A percentile compares a stretch with the other conserved stretches of the same genome.
Conservation (phyloP, 1,139 yeast species). For the Yamadazyma kanchanaburiensis region DNA sequence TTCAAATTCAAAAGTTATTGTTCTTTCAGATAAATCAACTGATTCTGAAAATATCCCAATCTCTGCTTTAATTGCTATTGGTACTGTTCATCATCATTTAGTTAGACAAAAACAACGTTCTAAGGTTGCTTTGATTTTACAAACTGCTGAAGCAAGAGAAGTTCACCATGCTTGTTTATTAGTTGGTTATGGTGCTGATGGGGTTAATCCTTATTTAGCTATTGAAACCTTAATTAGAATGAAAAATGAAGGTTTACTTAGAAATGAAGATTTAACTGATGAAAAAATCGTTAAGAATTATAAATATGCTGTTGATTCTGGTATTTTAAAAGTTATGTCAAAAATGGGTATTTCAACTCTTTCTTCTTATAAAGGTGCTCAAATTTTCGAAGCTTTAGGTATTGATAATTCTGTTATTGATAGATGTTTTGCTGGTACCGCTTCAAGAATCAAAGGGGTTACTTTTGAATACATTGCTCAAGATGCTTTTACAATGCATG, state of each 20-base stretch:
- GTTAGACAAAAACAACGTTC: slow-evolving; percentile 96
- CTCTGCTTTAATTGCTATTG: slow-evolving; percentile 89
- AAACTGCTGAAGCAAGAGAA: slow-evolving; percentile 97
- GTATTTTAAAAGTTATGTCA: slow-evolving; percentile 95
- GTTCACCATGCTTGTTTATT: slow-evolving; percentile 94
- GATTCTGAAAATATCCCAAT: slow-evolving; percentile 67
- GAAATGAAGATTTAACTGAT: slow-evolving; percentile 53
- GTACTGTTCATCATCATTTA: slow-evolving; percentile 95
- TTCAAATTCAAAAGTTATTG: slow-evolving; percentile 68
- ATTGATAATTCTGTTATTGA: slow-evolving; percentile 94
- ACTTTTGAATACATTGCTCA: slow-evolving; percentile 95
- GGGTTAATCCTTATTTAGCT: slow-evolving; percentile 88
- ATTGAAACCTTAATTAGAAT: slow-evolving; percentile 84
- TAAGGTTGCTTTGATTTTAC: slow-evolving; percentile 85
- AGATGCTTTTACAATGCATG: slow-evolving; percentile 93
- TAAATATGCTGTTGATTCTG: slow-evolving; percentile 80
- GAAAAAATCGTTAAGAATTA: slow-evolving; percentile 69
- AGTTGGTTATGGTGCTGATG: slow-evolving; percentile 97
- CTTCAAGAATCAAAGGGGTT: slow-evolving; percentile 93
- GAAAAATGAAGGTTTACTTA: slow-evolving; percentile 76
- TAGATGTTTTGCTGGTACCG: slow-evolving; percentile 95
- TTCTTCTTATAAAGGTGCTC: slow-evolving; percentile 98
- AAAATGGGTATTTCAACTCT: slow-evolving; percentile 98
- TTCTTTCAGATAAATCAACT: slow-evolving; percentile 70
- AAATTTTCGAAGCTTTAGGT: slow-evolving; percentile 95